Evolutionary conservation across 495 filamentous ascomycete genomes (phyloP).

Genomic region (Penicillium cinerascens): DNA sequence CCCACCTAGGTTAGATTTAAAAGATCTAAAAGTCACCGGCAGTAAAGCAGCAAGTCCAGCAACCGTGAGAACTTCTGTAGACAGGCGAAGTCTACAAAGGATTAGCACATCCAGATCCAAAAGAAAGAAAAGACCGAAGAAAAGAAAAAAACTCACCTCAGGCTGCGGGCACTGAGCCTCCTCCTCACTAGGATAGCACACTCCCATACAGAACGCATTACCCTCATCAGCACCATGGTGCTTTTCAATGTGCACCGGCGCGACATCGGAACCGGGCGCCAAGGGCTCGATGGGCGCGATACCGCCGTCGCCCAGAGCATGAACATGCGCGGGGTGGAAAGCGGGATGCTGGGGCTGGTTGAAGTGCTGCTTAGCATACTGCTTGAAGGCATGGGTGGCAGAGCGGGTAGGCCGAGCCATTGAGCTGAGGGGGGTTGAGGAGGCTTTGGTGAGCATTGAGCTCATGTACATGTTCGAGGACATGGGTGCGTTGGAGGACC

Average conservation of each 20-base stretch:
- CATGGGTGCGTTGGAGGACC: neutral
- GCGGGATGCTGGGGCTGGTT: neutral
- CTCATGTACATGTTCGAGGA: neutral
- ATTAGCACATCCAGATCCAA: neutral
- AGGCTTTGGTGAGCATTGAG: neutral
- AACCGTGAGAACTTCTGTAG: constrained; percentile 9
- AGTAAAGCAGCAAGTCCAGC: constrained; percentile 23
- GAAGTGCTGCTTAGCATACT: neutral
- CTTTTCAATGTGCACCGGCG: constrained; percentile 7
- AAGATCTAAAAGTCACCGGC: constrained; percentile 18
- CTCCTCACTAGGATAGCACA: constrained; percentile 12
- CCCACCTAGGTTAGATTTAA: no score
- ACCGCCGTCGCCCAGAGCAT: neutral
- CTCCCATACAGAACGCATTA: constrained; percentile 26
- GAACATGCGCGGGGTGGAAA: neutral
- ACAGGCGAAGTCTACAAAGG: constrained; percentile 12
- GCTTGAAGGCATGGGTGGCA: neutral
- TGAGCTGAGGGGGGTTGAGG: neutral
- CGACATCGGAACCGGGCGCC: constrained; percentile 12
- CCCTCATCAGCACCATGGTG: constrained; percentile 21
- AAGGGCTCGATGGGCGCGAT: constrained; percentile 17
- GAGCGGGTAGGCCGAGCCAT: neutral
- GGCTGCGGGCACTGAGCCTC: constrained; percentile 15
- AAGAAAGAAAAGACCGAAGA: neutral
- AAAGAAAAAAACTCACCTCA: constrained; percentile 19